Evolutionary conservation across 768 basidiomycete genomes (phyloP), one percentile per base, ranked within the genome.

Genomic region (Russula vinacea): DNA sequence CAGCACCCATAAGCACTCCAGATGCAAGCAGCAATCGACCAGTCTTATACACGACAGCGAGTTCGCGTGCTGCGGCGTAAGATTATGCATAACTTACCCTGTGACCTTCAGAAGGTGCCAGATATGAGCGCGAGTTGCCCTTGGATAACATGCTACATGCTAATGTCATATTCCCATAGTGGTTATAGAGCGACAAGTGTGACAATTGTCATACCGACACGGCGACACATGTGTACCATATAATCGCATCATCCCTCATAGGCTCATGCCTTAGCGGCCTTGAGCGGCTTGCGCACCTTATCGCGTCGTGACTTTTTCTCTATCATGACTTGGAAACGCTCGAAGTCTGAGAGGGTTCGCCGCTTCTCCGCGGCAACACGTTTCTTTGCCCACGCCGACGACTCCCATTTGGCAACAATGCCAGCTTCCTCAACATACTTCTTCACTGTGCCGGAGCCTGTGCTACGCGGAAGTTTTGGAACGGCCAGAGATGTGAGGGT

Each of bases 51-150:
- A 98, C 78, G 17, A 98, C 94, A 70, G 92, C 96, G 9, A 98
- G 82, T 73, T 98, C 94, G 54, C 87, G 83, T n/a, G n/a, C 73
- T 97, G 94, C 1, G 94, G 88, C 68, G 97, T 98, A 55, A 98
- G 77, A 13, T n/a, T n/a, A n/a, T n/a, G n/a, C n/a, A n/a, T n/a
- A n/a, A n/a, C n/a, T n/a, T n/a, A n/a, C n/a, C n/a, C n/a, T n/a
- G n/a, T n/a, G n/a, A n/a, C n/a, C n/a, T n/a, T n/a, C n/a, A n/a
- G n/a, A n/a, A n/a, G 94, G 29, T 29, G 29, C 29, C 29, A 26
- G 13, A 11, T 40, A 51, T 49, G n/a, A 40, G 39, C n/a, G 39
- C n/a, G 2, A 58, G 16, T 22, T 19, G 17, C 4, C 14, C 19
- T 40, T 6, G 17, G 60, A 13, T 17, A 45, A 52, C 22, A 29